Conservation (phyloP, 371 early-diverging fungal genomes). For the Synchytrium microbalum region DNA sequence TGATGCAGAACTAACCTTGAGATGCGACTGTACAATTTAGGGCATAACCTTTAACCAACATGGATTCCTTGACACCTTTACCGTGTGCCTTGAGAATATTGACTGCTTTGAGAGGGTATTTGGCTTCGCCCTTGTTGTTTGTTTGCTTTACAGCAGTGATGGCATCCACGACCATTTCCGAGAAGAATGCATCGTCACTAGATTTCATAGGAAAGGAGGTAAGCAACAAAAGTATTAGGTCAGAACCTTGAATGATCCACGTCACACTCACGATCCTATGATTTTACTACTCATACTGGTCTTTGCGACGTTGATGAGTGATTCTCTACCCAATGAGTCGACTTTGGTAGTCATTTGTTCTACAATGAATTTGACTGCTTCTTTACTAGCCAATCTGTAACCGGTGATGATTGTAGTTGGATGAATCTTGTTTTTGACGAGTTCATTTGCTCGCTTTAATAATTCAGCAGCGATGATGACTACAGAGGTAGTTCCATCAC, state of each 20-base stretch:
- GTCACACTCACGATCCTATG: slow-evolving; percentile 57
- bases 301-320: slow-evolving; percentile 93
- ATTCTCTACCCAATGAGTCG: slow-evolving; percentile 85
- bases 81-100: slow-evolving; percentile 99
- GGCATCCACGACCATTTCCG: slow-evolving; percentile 93
- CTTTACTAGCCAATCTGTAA: slow-evolving; percentile 96
- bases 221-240: no score
- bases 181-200: slow-evolving; percentile 92
- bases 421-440: slow-evolving; percentile 97
- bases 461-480: slow-evolving; percentile 98
- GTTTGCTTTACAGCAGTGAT: slow-evolving; percentile 87
- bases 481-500: slow-evolving; percentile 99
- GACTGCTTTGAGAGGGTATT: slow-evolving; percentile 96
- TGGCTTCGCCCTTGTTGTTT: slow-evolving; percentile 76
- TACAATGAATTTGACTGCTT: slow-evolving; percentile 97
- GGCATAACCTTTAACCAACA: slow-evolving; percentile 94
- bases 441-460: slow-evolving; percentile 91
- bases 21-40: slow-evolving; percentile 97
- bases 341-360: slow-evolving; percentile 92
- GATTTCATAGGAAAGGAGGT: slow-evolving; percentile 1
- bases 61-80: slow-evolving; percentile 86
- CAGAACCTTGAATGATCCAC: background rate
- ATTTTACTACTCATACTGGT: slow-evolving; percentile 99
- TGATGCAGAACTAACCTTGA: slow-evolving; percentile 58
- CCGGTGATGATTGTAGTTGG: slow-evolving; percentile 98